These are phyloP conservation scores for Beauveria australis DNA, from an alignment of 2,329 filamentous ascomycete genomes.

Conservation along the genomic window DNA sequence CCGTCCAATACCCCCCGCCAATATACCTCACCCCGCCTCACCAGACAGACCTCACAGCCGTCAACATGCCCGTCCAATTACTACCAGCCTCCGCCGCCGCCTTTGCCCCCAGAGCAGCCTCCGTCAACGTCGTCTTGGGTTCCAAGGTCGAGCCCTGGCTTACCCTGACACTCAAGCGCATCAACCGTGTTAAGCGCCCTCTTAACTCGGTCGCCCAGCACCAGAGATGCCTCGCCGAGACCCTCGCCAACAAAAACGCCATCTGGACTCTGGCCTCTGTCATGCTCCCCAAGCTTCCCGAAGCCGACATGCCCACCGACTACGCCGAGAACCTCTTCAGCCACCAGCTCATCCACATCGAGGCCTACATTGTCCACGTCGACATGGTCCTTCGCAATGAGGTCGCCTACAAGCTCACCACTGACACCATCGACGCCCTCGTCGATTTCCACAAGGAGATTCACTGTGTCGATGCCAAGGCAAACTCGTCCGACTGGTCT, in stretches of 20 bases:
- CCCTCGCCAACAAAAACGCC: slow-evolving; percentile 76
- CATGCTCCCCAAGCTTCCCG: slow-evolving; percentile 85
- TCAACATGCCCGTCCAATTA: slow-evolving; percentile 81
- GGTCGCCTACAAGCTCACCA: slow-evolving; percentile 94
- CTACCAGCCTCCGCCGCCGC: slow-evolving; percentile 92
- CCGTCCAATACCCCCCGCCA: slow-evolving; percentile 16
- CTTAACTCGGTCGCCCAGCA: slow-evolving; percentile 96
- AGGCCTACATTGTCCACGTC: slow-evolving; percentile 97
- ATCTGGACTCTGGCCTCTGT: slow-evolving; percentile 92
- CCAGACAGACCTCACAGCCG: slow-evolving; percentile 13
- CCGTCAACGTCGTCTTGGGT: slow-evolving; percentile 88
- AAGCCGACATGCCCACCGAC: slow-evolving; percentile 75
- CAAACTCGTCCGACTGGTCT: slow-evolving; percentile 86
- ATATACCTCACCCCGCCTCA: slow-evolving; percentile 12
- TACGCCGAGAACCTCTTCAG: slow-evolving; percentile 83
- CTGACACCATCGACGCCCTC: slow-evolving; percentile 85
- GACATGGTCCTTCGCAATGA: slow-evolving; percentile 98
- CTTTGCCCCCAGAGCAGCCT: slow-evolving; percentile 83
- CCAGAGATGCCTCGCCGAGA: slow-evolving; percentile 91
- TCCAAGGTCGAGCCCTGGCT: slow-evolving; percentile 94
- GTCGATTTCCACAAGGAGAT: slow-evolving; percentile 96
- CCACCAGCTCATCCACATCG: slow-evolving; percentile 85
- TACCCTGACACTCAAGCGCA: slow-evolving; percentile 91
- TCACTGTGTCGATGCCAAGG: slow-evolving; percentile 82
- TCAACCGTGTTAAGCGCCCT: slow-evolving; percentile 93